Percentiles rank a stretch among this genome's conserved stretches.
phyloP scores from a whole-genome alignment of 2,329 filamentous ascomycete species.

The Phoma herbarum region DNA sequence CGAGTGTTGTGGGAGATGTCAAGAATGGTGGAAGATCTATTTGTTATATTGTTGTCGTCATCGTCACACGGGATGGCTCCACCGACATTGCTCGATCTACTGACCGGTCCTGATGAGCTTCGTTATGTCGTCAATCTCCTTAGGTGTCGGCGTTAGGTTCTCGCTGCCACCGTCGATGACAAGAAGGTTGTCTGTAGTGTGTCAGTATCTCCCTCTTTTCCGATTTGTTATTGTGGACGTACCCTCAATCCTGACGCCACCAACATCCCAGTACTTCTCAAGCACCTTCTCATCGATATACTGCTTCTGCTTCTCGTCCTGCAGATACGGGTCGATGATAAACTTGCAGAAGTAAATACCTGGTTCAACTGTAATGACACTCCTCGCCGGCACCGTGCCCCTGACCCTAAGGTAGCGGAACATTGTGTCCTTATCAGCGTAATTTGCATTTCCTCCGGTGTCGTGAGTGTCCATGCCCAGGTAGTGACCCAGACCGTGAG shows the following conservation, averaged over 20 bases:
- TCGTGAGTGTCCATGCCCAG: conserved; percentile 64
- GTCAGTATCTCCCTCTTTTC: conserved; percentile 15
- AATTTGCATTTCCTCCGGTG: conserved; percentile 59
- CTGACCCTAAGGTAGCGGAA: conserved; percentile 88
- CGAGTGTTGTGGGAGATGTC: neutral
- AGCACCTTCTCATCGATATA: conserved; percentile 73
- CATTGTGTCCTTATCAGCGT: conserved; percentile 77
- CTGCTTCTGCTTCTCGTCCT: conserved; percentile 66
- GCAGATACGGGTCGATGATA: conserved; percentile 75
- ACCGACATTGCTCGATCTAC: neutral
- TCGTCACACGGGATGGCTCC: neutral
- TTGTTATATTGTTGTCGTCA: conserved; percentile 10
- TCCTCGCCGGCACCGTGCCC: conserved; percentile 75
- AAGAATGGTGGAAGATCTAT: conserved; percentile 12
- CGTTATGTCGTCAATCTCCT: conserved; percentile 73
- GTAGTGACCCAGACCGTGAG: conserved; percentile 61
- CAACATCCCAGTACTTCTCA: conserved; percentile 76
- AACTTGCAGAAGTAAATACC: conserved; percentile 82
- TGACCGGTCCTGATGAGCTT: conserved; percentile 60
- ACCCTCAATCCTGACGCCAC: conserved; percentile 87
- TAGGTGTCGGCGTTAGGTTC: conserved; percentile 83
- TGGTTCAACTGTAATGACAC: conserved; percentile 93
- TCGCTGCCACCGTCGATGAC: conserved; percentile 81
- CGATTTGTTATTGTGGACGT: conserved; percentile 11
- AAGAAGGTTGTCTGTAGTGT: conserved; percentile 73